Evolutionary conservation across 169 alveolate genomes (phyloP), one percentile per base, ranked within the genome.

Genomic region (Toxoplasma gondii): DNA sequence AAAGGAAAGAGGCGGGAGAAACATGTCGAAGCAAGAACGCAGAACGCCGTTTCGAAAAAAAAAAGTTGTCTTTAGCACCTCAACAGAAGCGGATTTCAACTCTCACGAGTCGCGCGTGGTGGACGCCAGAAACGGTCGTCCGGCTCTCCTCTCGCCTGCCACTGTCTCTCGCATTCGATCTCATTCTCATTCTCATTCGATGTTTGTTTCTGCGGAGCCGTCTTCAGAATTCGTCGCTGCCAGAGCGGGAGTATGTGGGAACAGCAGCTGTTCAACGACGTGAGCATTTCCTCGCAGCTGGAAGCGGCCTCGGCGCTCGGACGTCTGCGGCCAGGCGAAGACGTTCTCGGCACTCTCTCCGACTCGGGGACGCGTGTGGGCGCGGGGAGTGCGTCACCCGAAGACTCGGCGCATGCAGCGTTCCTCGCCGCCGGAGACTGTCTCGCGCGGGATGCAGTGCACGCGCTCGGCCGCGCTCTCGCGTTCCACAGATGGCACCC

Each of bases 261-360:
- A 93, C 98, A 97, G 94, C 98, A 97, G 96, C 93, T 97, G 86
- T 88, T 95, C 84, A 96, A 96, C 87, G 98, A 97, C 83, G 97
- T 96, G 69, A 97, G 96, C 92, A 92, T 96, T 7, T 95, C 86
- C 70, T 53, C 96, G 4, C 98, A 97, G 82, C 83, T 97, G 36
- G 98, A 97, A 82, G 97, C 98, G 31, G 94, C 94, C 7, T 54
- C 82, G n/a, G 96, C 98, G 36, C 88, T 94, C 34, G 94, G 94
- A 27, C 38, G 41, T 36, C 19, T 92, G 36, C 80, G 31, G 29
- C 53, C 95, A 0, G 87, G 34, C 1, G 87, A 58, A 10, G 82
- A 70, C 54, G n/a, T 41, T 7, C 92, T 81, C 39, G 58, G 53
- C 31, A 81, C 69, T 16, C 58, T 45, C 58, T 43, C 69, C 69